These are phyloP conservation scores for Xylaria curta DNA, from an alignment of 495 filamentous ascomycete species.

Conservation along the genomic window DNA sequence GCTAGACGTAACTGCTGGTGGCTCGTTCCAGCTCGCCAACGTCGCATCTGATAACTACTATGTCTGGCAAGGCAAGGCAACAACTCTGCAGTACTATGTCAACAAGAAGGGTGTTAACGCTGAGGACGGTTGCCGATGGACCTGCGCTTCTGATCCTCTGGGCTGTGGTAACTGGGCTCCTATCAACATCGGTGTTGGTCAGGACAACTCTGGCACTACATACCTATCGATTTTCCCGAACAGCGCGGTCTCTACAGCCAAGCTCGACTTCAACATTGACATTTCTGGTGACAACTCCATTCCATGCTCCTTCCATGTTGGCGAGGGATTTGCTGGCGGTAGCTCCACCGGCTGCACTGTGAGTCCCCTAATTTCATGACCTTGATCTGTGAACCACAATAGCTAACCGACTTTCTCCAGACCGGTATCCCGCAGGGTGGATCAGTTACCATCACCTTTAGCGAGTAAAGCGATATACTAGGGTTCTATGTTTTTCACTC, in stretches of 20 bases:
- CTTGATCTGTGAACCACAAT: neutral
- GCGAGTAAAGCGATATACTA: constrained; percentile 29
- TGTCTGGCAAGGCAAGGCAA: constrained; percentile 72
- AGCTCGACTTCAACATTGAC: constrained; percentile 75
- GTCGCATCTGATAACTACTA: constrained; percentile 75
- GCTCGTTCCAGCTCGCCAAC: constrained; percentile 68
- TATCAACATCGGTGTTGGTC: constrained; percentile 83
- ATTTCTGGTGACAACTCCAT: constrained; percentile 69
- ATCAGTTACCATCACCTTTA: constrained; percentile 47
- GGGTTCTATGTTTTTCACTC: constrained; percentile 30
- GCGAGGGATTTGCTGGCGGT: constrained; percentile 63
- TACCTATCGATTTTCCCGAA: constrained; percentile 84
- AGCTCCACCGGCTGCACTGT: constrained; percentile 71
- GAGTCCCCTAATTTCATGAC: constrained; percentile 39
- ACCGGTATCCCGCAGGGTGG: constrained; percentile 47
- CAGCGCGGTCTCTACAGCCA: constrained; percentile 62
- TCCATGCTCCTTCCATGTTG: constrained; percentile 73
- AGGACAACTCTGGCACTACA: constrained; percentile 64
- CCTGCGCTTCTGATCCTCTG: constrained; percentile 55
- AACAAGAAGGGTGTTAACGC: constrained; percentile 75
- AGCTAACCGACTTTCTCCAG: constrained; percentile 37
- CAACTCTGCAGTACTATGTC: constrained; percentile 96
- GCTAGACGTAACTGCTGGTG: constrained; percentile 63
- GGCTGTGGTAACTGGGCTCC: constrained; percentile 86
- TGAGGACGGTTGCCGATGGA: constrained; percentile 81